Evolutionary conservation across 495 filamentous ascomycete species (phyloP).

Genomic region (Penicillium lividum): DNA sequence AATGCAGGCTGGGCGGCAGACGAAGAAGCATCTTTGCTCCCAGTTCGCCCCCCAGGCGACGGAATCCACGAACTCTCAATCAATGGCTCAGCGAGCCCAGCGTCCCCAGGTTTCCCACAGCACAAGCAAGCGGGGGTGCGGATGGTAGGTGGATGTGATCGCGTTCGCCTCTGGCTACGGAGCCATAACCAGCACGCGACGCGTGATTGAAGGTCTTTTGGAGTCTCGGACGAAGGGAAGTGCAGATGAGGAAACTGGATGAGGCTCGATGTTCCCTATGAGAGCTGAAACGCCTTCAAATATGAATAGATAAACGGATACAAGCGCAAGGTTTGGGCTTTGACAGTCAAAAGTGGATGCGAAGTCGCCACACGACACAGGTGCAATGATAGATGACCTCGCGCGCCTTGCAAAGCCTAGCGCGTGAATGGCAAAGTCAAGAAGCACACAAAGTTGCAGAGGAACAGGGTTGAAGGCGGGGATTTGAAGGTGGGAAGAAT

Average conservation of each 20-base stretch:
- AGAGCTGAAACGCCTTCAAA: neutral
- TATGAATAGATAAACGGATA: conserved; percentile 1
- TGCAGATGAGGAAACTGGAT: neutral
- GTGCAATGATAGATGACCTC: conserved; percentile 15
- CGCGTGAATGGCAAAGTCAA: conserved; percentile 11
- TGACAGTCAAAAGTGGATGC: conserved; percentile 6
- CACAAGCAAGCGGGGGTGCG: conserved; percentile 6
- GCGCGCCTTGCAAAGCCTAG: conserved; percentile 24
- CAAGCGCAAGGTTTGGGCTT: conserved; percentile 6
- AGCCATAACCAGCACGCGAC: conserved; percentile 39
- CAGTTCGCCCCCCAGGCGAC: conserved; percentile 22
- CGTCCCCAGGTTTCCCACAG: conserved; percentile 1
- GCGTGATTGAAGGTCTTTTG: conserved; percentile 12
- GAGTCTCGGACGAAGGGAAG: neutral
- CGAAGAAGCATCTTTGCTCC: conserved; percentile 51
- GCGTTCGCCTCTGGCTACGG: conserved; percentile 33
- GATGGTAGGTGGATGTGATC: conserved; percentile 22
- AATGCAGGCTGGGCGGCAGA: conserved; percentile 65
- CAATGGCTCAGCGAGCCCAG: conserved; percentile 6
- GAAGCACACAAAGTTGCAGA: conserved; percentile 8
- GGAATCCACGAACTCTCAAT: conserved; percentile 8
- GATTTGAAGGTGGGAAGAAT: conserved; percentile 12
- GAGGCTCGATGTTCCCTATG: neutral
- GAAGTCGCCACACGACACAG: conserved; percentile 21
- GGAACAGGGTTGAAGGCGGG: conserved; percentile 4